phyloP scores from a whole-genome alignment of 2,329 filamentous ascomycete species.

The Lasiodiplodia sp. region DNA sequence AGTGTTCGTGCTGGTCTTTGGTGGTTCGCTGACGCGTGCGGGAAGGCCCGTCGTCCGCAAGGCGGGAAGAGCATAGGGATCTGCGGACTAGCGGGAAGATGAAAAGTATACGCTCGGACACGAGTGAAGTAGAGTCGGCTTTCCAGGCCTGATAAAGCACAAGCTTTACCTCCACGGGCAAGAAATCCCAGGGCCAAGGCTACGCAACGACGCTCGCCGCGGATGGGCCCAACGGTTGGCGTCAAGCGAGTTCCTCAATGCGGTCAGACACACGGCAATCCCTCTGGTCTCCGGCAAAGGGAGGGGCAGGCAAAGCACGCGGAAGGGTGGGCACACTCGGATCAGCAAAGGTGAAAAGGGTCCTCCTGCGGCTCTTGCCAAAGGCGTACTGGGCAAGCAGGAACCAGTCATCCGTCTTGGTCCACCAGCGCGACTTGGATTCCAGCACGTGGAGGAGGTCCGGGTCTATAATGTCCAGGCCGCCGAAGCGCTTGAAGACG shows the following conservation, averaged over 20 bases:
- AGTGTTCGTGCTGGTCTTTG: not conserved
- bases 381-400: not conserved
- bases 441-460: slow-evolving; percentile 21
- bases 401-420: slow-evolving; percentile 24
- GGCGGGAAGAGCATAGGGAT: slow-evolving; percentile 11
- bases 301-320: slow-evolving; percentile 11
- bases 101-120: slow-evolving; percentile 11
- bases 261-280: slow-evolving; percentile 13
- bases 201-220: not conserved
- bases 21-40: slow-evolving; percentile 9
- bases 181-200: not conserved
- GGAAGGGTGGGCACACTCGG: slow-evolving; percentile 13
- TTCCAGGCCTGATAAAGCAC: not conserved
- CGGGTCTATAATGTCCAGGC: slow-evolving; percentile 12
- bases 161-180: slow-evolving; percentile 9
- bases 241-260: slow-evolving; percentile 21
- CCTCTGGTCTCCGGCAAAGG: not conserved
- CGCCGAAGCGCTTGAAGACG: slow-evolving; percentile 25
- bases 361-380: slow-evolving; percentile 23
- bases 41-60: slow-evolving; percentile 13
- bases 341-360: slow-evolving; percentile 24
- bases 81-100: slow-evolving; percentile 6
- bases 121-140: not conserved
- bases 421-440: slow-evolving; percentile 19
- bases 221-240: not conserved